Evolutionary conservation across 164 flowering plant species (phyloP).

Genomic region (Warburgia ugandensis): DNA sequence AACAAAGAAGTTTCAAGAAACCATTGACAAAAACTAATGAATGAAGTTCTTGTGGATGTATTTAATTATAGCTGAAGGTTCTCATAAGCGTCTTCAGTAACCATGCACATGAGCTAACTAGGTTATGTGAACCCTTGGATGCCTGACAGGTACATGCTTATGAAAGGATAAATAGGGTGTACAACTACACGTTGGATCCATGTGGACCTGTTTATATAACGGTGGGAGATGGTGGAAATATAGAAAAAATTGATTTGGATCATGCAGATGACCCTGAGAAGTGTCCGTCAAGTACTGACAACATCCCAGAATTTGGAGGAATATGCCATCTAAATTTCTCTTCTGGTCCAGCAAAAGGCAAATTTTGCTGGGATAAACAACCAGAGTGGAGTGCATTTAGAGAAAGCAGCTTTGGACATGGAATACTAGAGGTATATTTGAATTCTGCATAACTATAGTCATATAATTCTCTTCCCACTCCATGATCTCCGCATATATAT

Average conservation of each 20-base stretch:
- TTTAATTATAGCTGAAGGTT: too few species aligned
- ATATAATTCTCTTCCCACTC: neutral
- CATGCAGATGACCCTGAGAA: slow-evolving; percentile 92
- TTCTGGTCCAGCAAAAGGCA: slow-evolving; percentile 70
- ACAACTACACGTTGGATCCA: slow-evolving; percentile 64
- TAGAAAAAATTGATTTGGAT: slow-evolving; percentile 66
- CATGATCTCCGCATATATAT: too few species aligned
- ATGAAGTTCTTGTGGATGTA: too few species aligned
- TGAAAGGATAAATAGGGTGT: slow-evolving; percentile 83
- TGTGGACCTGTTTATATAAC: slow-evolving; percentile 83
- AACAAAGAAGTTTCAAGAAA: too few species aligned
- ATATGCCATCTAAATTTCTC: slow-evolving; percentile 71
- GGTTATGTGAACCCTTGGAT: too few species aligned
- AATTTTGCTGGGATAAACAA: slow-evolving; percentile 83
- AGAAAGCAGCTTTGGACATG: slow-evolving; percentile 98
- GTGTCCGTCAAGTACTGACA: slow-evolving; percentile 65
- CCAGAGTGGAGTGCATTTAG: slow-evolving; percentile 96
- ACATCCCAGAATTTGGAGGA: slow-evolving; percentile 69
- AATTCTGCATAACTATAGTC: neutral
- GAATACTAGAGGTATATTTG: slow-evolving; percentile 75
- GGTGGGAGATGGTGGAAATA: slow-evolving; percentile 92
- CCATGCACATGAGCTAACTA: too few species aligned
- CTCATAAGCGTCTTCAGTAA: too few species aligned
- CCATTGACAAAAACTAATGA: too few species aligned
- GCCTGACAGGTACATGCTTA: slow-evolving; percentile 80